Evolutionary conservation across 441 rosid genomes (phyloP), one percentile per base, ranked within the genome.

Genomic region (Populus tomentosa): DNA sequence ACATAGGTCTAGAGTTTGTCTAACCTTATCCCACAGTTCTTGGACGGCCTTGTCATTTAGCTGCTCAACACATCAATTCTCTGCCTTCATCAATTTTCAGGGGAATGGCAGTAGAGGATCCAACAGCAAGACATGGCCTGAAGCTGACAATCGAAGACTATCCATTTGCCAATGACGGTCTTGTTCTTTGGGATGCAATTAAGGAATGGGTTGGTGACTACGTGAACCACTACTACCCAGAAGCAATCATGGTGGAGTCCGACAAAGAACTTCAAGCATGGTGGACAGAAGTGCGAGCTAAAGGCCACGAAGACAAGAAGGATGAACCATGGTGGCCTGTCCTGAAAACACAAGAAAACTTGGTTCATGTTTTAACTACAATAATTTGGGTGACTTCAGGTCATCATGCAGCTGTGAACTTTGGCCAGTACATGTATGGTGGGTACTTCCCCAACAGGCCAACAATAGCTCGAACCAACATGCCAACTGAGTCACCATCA

Each of bases 401-500:
- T n/a, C 94, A 89, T 62, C 94, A 90, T n/a, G 88, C 94, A 0
- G 85, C 90, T 0, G 94, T 87, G 2, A 90, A 89, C 81, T 89
- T 89, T 30, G 94, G 95, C 2, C 98, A 94, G 69, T 90, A 89
- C 65, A 28, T 80, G 30, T 90, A 77, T 21, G 95, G 80, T 2
- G 97, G 91, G 1, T 92, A 89, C 86, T 89, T 94, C 78, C 97
- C 95, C 1, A 89, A 84, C 81, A 65, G 93, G 75, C 95, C 97
- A 2, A 82, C 95, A 10, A 83, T 86, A 0, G 80, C 91, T 8
- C 82, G 95, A 78, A 80, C 14, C 62, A 88, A 78, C 10, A 85
- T 93, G 90, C 95, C 95, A 0, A 64, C 70, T 11, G 91, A 91
- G 67, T 87, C 61, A 20, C 84, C 86, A 0, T 63, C 83, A 0